Conservation (phyloP, 1,284 basidiomycete genomes). For the Xerocomus minutiporus region DNA sequence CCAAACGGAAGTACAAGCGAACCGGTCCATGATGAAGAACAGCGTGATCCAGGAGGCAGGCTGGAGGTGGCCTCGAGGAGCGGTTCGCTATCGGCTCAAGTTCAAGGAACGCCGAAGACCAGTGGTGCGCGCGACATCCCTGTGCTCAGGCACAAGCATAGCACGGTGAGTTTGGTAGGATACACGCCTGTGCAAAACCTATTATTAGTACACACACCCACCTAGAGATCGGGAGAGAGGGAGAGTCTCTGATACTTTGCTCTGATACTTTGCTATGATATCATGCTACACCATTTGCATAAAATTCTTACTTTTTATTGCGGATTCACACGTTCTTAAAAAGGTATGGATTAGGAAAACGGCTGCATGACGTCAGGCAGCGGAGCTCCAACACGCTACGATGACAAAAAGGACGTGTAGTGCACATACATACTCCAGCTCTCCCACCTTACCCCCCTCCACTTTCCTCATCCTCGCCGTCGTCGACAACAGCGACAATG, state of each 20-base stretch:
- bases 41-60: conserved; percentile 30
- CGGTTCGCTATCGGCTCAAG: conserved; percentile 34
- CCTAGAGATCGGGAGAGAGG: conserved; percentile 41
- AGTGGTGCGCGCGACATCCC: conserved; percentile 39
- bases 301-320: neutral
- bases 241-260: neutral
- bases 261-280: neutral
- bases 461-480: conserved; percentile 2
- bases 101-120: conserved; percentile 41
- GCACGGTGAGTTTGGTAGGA: conserved; percentile 57
- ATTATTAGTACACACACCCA: conserved; percentile 57
- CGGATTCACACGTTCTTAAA: conserved; percentile 1
- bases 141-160: conserved; percentile 47
- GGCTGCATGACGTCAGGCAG: conserved; percentile 31
- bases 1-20: conserved; percentile 27
- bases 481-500: conserved; percentile 19
- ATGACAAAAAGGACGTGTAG: conserved; percentile 33
- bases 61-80: conserved; percentile 30
- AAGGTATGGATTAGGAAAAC: conserved; percentile 5
- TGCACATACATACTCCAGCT: conserved; percentile 11
- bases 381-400: conserved; percentile 31
- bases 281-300: too few species aligned
- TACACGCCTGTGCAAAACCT: conserved; percentile 71
- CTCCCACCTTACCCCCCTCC: conserved; percentile 2
- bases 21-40: conserved; percentile 21